Base-by-base conservation (phyloP, 176 grass and related monocot species). In the Rhipidocladum racemiflorum region DNA sequence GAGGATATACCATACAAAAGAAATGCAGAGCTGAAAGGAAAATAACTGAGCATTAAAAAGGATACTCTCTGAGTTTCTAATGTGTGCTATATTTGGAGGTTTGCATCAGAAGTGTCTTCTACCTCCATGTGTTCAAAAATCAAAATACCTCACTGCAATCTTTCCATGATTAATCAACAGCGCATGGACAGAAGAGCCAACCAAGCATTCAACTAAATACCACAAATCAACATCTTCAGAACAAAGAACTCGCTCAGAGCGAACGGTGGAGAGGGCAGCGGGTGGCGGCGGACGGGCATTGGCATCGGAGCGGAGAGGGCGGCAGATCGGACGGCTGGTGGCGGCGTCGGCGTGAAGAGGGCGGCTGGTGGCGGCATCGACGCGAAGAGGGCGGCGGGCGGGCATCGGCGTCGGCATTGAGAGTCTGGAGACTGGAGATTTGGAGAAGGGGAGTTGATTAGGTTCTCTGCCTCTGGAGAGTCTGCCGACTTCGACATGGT, bases 61-160 rank as follows among this genome's bases (percentile, higher is more conserved):
- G 88, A 95, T 95, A 99, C 96, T 95, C 96, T 91, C 69, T 76
- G 70, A 95, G 85, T 86, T 95, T 99, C 35, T 95, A 91, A 38
- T 23, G 55, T 83, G 88, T 85, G 55, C 62, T 88, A 62, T 88
- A 85, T 76, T 85, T 67, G 59, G 60, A 16, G 5, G 42, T 61
- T 72, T 78, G 49, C 43, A 68, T 71, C 49, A 39, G 89, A 89
- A 80, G 17, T 27, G 85, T 67, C 85, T 36, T 89, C 78, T 68
- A 29, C 55, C 73, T 85, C 82, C 59, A 65, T 78, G 48, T 50
- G 61, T 59, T 81, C 57, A 65, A 71, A 71, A 34, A n/a, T n/a
- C n/a, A n/a, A n/a, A n/a, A n/a, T 89, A 81, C 36, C 77, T 84
- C 42, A 54, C 79, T 74, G 68, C 45, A 54, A 88, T 80, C 40